These are phyloP conservation scores for Capsicum baccatum DNA, from an alignment of 257 asterid species.

Conservation along the genomic window DNA sequence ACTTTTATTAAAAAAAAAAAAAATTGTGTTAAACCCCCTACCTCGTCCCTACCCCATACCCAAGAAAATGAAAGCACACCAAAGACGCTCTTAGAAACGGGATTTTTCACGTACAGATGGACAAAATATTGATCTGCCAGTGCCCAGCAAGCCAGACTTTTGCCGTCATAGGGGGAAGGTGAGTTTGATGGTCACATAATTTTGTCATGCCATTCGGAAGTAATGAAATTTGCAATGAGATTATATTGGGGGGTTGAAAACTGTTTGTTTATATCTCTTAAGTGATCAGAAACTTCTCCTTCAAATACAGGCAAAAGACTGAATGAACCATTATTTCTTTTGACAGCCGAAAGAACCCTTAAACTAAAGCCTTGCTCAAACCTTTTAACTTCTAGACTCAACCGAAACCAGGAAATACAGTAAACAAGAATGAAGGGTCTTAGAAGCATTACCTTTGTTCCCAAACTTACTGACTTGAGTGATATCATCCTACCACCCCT, in stretches of 20 bases:
- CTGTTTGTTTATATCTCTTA: background rate
- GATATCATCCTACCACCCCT: slow-evolving; percentile 54
- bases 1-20: too few species aligned
- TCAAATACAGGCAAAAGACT: background rate
- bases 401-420: background rate
- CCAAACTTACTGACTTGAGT: slow-evolving; percentile 63
- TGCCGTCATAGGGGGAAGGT: background rate
- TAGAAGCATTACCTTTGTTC: slow-evolving; percentile 56
- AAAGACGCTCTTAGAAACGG: background rate
- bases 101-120: background rate
- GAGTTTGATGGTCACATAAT: background rate
- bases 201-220: background rate
- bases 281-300: background rate
- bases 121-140: background rate
- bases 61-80: background rate
- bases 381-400: background rate
- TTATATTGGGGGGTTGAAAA: background rate
- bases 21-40: background rate
- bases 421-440: slow-evolving; percentile 17
- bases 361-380: slow-evolving; percentile 10
- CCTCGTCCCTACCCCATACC: background rate
- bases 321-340: background rate
- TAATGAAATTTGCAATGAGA: slow-evolving; percentile 3
- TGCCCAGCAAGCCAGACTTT: background rate
- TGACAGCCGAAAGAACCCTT: background rate